Evolutionary conservation across 169 alveolate genomes (phyloP).

Genomic region (Plasmodium gonderi): DNA sequence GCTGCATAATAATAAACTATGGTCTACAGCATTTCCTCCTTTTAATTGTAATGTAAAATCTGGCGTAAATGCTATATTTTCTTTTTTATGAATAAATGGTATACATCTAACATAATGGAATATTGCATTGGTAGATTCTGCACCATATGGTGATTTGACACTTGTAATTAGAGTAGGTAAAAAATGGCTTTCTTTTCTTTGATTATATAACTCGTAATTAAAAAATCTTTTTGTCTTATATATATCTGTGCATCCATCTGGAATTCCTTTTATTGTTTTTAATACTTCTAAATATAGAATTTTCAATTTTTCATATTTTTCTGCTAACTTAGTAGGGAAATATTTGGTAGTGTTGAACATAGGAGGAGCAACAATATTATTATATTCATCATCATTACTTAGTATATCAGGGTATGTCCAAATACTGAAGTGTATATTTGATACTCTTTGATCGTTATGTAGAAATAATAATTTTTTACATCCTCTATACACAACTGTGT

Average conservation of each 20-base stretch:
- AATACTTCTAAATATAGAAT: conserved; percentile 35
- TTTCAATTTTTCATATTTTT: conserved; percentile 54
- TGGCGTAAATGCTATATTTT: conserved; percentile 78
- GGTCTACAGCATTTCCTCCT: conserved; percentile 88
- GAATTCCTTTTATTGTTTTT: conserved; percentile 47
- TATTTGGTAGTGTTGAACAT: conserved; percentile 31
- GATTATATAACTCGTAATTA: conserved; percentile 73
- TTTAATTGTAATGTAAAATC: conserved; percentile 84
- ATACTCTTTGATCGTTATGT: conserved; percentile 51
- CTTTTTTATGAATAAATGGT: conserved; percentile 78
- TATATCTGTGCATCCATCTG: conserved; percentile 31
- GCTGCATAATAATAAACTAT: conserved; percentile 82
- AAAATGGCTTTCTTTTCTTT: conserved; percentile 76
- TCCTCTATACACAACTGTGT: conserved; percentile 56
- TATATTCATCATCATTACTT: background rate
- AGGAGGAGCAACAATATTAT: conserved; percentile 6
- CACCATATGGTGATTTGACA: conserved; percentile 75
- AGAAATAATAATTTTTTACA: conserved; percentile 50
- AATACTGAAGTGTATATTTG: conserved; percentile 50
- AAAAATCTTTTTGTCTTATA: conserved; percentile 62
- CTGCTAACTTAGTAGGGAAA: conserved; percentile 53
- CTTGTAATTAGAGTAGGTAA: conserved; percentile 74
- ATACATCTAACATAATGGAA: conserved; percentile 78
- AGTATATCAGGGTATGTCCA: conserved; percentile 72
- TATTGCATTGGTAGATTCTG: conserved; percentile 74